These are phyloP conservation scores for Penicillium griseofulvum DNA, from an alignment of 2,329 filamentous ascomycete species.

Conservation along the genomic window DNA sequence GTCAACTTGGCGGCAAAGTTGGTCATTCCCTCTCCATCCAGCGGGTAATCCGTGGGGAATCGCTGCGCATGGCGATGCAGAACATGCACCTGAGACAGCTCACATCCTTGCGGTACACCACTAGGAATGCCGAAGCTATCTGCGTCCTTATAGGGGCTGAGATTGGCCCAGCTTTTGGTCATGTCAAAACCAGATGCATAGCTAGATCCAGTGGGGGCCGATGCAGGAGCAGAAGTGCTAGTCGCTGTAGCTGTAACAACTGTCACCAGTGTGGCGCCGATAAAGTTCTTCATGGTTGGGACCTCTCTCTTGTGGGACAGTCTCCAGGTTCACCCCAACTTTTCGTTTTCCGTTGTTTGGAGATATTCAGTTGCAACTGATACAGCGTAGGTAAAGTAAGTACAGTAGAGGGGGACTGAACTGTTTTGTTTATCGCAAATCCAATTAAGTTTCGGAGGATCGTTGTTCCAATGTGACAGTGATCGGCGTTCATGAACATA, in stretches of 20 bases:
- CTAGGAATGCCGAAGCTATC: slow-evolving; percentile 26
- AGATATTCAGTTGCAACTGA: background rate
- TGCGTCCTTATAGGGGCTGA: slow-evolving; percentile 31
- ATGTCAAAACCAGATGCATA: slow-evolving; percentile 34
- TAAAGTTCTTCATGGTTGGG: slow-evolving; percentile 12
- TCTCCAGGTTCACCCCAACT: background rate
- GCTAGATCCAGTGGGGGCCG: slow-evolving; percentile 24
- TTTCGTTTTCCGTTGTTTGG: background rate
- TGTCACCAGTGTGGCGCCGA: slow-evolving; percentile 1
- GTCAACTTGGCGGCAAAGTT: slow-evolving; percentile 50
- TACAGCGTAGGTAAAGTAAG: background rate
- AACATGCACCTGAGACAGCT: slow-evolving; percentile 54
- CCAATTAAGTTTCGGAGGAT: no score
- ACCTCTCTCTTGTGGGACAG: background rate
- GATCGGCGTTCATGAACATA: no score
- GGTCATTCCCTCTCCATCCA: slow-evolving; percentile 52
- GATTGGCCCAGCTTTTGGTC: slow-evolving; percentile 31
- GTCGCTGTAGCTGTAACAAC: slow-evolving; percentile 7
- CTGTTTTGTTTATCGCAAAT: no score
- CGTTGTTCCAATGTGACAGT: no score
- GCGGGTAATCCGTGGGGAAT: slow-evolving; percentile 47
- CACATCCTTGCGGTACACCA: slow-evolving; percentile 56
- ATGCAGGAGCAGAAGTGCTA: slow-evolving; percentile 3
- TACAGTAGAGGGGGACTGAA: no score
- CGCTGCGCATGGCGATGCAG: slow-evolving; percentile 57